Conservation (phyloP, 2,329 filamentous ascomycete genomes). For the Aaosphaeria pasadenensis region DNA sequence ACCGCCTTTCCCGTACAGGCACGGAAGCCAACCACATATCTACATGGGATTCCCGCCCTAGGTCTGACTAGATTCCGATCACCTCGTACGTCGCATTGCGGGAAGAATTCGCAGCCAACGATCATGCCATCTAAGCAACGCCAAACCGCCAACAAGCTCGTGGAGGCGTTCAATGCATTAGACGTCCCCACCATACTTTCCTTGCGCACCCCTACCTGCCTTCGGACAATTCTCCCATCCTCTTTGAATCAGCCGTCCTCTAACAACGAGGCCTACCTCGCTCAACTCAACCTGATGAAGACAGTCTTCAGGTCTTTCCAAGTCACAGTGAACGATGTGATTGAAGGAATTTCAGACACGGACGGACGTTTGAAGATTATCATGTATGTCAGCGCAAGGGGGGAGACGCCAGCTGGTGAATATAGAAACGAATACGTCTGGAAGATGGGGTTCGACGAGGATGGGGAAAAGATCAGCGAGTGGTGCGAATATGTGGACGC, state of each 20-base stretch:
- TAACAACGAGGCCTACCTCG: slow-evolving; percentile 15
- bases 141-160: slow-evolving; percentile 23
- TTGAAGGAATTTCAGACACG: slow-evolving; percentile 21
- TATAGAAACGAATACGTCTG: slow-evolving; percentile 29
- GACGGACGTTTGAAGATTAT: slow-evolving; percentile 18
- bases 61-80: too few relatives aligned
- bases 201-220: slow-evolving; percentile 21
- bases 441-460: slow-evolving; percentile 18
- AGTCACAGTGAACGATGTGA: slow-evolving; percentile 24
- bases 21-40: too few relatives aligned
- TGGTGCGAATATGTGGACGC: slow-evolving; percentile 29
- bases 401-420: slow-evolving; percentile 23
- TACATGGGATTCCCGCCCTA: too few relatives aligned
- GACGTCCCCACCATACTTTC: slow-evolving; percentile 26
- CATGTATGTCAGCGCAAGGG: slow-evolving; percentile 30
- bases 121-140: slow-evolving; percentile 10
- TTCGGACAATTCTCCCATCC: slow-evolving; percentile 24
- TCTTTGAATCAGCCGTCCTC: slow-evolving; percentile 20
- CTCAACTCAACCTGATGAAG: slow-evolving; percentile 19
- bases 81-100: too few relatives aligned
- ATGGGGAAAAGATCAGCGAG: slow-evolving; percentile 6
- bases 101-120: too few relatives aligned
- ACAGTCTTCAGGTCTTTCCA: slow-evolving; percentile 30
- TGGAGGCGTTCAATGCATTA: slow-evolving; percentile 31
- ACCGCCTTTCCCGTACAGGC: too few relatives aligned